Conservation (phyloP, 2,329 filamentous ascomycete species). For the Tolypocladium nubicola region DNA sequence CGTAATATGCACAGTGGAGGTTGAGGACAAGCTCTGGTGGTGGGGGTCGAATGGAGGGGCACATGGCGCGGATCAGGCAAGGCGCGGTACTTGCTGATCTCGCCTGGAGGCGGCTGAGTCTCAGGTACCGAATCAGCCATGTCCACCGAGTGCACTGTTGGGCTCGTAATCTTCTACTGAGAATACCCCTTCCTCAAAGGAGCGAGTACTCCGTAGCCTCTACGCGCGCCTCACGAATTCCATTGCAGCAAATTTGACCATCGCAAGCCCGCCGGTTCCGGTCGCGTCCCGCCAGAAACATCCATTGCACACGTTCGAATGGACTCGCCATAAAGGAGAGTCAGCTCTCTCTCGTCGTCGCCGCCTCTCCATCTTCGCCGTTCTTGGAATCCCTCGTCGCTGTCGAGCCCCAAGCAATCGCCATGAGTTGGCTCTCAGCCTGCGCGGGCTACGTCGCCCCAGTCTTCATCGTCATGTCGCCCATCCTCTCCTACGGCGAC, state of each 20-base stretch:
- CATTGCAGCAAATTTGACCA: neutral
- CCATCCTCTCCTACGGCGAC: conserved; percentile 54
- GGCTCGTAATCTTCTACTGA: neutral
- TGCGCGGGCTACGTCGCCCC: conserved; percentile 49
- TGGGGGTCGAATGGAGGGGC: neutral
- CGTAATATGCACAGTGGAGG: neutral
- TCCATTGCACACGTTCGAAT: neutral
- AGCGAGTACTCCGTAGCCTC: no score
- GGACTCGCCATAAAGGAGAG: neutral
- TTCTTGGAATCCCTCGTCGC: neutral
- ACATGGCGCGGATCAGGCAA: neutral
- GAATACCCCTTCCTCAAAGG: no score
- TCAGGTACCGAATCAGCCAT: neutral
- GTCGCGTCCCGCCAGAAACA: neutral
- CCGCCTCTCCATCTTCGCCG: neutral
- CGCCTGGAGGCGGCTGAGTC: neutral
- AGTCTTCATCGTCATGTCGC: conserved; percentile 52
- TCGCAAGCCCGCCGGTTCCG: neutral
- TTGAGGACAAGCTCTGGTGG: neutral
- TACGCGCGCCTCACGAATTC: neutral
- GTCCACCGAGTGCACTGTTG: neutral
- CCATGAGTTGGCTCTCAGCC: conserved; percentile 32
- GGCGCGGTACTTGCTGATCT: neutral
- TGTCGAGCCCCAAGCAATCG: conserved; percentile 7
- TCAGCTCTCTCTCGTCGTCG: neutral